Evolutionary conservation across 2,329 filamentous ascomycete species (phyloP).

Genomic region (Incumbomyces lentus): DNA sequence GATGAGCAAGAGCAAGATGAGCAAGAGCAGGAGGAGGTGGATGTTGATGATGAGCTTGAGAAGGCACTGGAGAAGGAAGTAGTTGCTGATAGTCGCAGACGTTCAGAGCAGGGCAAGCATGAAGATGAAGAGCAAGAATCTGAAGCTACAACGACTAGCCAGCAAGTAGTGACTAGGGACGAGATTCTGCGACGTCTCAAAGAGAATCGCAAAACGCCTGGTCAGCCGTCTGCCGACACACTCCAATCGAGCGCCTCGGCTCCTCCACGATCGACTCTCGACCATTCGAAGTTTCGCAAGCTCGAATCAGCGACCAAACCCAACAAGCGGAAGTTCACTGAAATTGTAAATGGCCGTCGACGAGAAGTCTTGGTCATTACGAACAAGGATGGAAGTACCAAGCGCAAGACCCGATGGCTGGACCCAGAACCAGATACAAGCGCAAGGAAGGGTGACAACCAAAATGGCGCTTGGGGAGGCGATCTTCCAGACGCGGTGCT

Average conservation of each 20-base stretch:
- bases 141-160: conserved; percentile 24
- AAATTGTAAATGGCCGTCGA: conserved; percentile 38
- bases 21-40: conserved; percentile 25
- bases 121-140: conserved; percentile 15
- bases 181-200: conserved; percentile 51
- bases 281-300: conserved; percentile 43
- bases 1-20: no score
- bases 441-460: conserved; percentile 15
- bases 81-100: conserved; percentile 11
- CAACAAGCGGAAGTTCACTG: conserved; percentile 40
- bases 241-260: conserved; percentile 27
- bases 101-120: conserved; percentile 9
- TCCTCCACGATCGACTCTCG: conserved; percentile 28
- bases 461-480: conserved; percentile 36
- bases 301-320: conserved; percentile 30
- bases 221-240: conserved; percentile 7
- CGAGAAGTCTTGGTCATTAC: conserved; percentile 50
- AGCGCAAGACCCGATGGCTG: conserved; percentile 50
- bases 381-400: conserved; percentile 50
- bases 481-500: conserved; percentile 37
- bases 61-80: conserved; percentile 29
- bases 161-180: conserved; percentile 43
- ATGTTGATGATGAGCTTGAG: conserved; percentile 55
- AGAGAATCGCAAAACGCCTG: conserved; percentile 33
- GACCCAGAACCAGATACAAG: conserved; percentile 21